Evolutionary conservation across 129 eudicot species (phyloP).

Genomic region (Pulicaria dysenterica): DNA sequence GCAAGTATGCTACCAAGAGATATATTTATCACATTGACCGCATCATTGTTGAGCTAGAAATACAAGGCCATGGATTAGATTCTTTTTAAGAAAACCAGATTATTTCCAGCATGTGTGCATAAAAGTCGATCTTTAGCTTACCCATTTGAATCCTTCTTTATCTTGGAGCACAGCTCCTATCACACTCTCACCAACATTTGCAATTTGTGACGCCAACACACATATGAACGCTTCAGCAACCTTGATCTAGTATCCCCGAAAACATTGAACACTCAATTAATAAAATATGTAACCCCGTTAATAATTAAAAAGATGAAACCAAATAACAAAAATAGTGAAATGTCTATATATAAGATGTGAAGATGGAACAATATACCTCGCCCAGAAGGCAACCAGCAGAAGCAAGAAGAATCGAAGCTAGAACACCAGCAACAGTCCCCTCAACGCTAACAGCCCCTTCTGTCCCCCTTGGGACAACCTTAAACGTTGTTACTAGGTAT

Average conservation of each 20-base stretch:
- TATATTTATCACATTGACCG: slow-evolving; percentile 82
- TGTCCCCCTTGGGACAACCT: slow-evolving; percentile 91
- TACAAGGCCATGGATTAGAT: slow-evolving; percentile 14
- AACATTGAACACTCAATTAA: not conserved
- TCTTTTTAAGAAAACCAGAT: not conserved
- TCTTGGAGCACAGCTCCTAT: slow-evolving; percentile 90
- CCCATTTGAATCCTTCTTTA: slow-evolving; percentile 90
- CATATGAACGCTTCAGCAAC: slow-evolving; percentile 67
- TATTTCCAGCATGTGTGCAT: not conserved
- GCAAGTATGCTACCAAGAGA: slow-evolving; percentile 87
- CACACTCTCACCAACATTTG: slow-evolving; percentile 87
- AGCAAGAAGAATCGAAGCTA: slow-evolving; percentile 80
- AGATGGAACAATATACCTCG: slow-evolving; percentile 43
- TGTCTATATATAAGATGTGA: not conserved
- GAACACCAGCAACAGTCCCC: slow-evolving; percentile 85
- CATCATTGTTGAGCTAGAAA: slow-evolving; percentile 90
- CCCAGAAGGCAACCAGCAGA: slow-evolving; percentile 55
- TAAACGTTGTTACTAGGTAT: slow-evolving; percentile 84
- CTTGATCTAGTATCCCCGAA: slow-evolving; percentile 47
- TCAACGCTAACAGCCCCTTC: slow-evolving; percentile 93
- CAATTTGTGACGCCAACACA: slow-evolving; percentile 92
- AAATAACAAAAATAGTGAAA: not conserved
- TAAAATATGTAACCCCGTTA: not conserved
- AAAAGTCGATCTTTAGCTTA: slow-evolving; percentile 32
- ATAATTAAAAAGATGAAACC: not conserved